Evolutionary conservation across 345 rosid species (phyloP), one percentile per base, ranked within the genome.

Genomic region (Rubroshorea leprosula): DNA sequence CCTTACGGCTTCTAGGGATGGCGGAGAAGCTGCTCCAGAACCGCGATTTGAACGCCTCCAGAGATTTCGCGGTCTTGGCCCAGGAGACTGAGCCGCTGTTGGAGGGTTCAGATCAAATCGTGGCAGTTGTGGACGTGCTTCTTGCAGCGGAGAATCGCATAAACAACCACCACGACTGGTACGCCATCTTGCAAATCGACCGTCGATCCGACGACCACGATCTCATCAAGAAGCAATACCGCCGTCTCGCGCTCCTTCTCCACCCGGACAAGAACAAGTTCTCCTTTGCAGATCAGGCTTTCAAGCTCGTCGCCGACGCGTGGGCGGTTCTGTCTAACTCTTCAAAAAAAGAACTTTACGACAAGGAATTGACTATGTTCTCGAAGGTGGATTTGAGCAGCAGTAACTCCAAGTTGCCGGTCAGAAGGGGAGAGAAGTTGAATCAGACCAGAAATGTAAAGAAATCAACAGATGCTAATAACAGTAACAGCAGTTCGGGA

Each of bases 51-150:
- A 75, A 45, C 63, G 91, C 89, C 9, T 70, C 91, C 21, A 78
- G 61, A 65, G 97, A 93, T 48, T 89, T 89, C 65, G 92, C 97
- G 10, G 66, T 80, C 72, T 69, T 83, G 51, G 93, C 97, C 6
- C 90, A 87, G 35, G 99, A 89, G 57, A 68, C 94, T 1, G 96
- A 87, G 31, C 96, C 99, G 0, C 75, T 83, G 17, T 74, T 89
- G 18, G 99, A 93, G 20, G 97, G 97, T 56, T 68, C 94, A 0
- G 96, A 89, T 46, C 96, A 93, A 82, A 85, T 93, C 69, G 56
- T 93, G 52, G 97, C 99, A 17, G 74, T 87, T 19, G 79, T 71
- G n/a, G 97, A 89, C 49, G 99, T 93, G 0, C 72, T 93, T 1
- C 72, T 85, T 38, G 60, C 87, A 16, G 49, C 84, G 6, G 88